A percentile compares a stretch with the other conserved stretches of the same genome.
phyloP scores from a whole-genome alignment of 2,329 filamentous ascomycete genomes.

The Phialophora verrucosa region DNA sequence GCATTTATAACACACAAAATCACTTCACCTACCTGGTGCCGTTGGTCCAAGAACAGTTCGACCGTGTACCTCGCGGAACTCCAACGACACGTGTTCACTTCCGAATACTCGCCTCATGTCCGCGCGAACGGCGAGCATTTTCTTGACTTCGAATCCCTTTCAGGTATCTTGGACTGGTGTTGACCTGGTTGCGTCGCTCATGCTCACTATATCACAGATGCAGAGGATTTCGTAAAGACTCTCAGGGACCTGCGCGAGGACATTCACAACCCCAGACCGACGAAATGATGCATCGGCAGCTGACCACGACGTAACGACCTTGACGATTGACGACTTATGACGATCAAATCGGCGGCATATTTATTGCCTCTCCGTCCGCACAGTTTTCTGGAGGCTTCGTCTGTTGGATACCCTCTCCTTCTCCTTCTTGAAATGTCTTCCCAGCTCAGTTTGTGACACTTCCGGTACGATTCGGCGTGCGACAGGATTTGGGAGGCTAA shows the following conservation, averaged over 20 bases:
- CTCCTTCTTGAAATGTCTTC: conserved; percentile 28
- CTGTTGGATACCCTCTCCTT: conserved; percentile 28
- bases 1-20: conserved; percentile 60
- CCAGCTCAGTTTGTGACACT: conserved; percentile 17
- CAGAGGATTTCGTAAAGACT: conserved; percentile 46
- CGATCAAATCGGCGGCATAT: conserved; percentile 20
- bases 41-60: conserved; percentile 42
- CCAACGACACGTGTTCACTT: conserved; percentile 59
- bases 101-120: conserved; percentile 54
- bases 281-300: conserved; percentile 17
- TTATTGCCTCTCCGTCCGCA: conserved; percentile 5
- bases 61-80: conserved; percentile 58
- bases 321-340: conserved; percentile 26
- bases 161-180: conserved; percentile 40
- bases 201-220: conserved; percentile 43
- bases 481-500: background rate
- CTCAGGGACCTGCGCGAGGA: conserved; percentile 43
- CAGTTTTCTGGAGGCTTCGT: conserved; percentile 13
- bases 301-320: conserved; percentile 28
- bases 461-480: background rate
- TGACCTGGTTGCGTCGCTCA: background rate
- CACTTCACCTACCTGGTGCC: conserved; percentile 56
- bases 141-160: conserved; percentile 46
- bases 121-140: conserved; percentile 47
- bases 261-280: conserved; percentile 22